Base-by-base conservation (phyloP, 2,329 filamentous ascomycete species). In the Claviceps spartinae region DNA sequence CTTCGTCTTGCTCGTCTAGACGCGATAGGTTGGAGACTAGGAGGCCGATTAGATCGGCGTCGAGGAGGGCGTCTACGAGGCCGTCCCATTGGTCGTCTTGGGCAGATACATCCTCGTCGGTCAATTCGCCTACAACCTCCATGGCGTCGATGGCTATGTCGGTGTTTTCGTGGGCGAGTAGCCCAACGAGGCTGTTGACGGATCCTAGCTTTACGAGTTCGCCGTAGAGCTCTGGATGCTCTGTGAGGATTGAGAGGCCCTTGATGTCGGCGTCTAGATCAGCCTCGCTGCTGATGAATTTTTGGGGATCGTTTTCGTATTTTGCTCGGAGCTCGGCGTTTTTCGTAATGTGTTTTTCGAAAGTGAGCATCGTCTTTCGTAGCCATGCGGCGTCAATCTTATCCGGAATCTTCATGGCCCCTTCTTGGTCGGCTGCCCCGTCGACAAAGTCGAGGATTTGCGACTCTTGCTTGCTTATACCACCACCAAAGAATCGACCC, bases 161-260 rank as follows among this genome's bases (percentile, higher is more conserved):
- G 0, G 90, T 91, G 65, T 98, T 98, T 61, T 98, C 93, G 65
- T 98, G 93, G 16, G 91, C 85, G 48, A 98, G 72, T 50, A 98
- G 69, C 2, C 83, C 80, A 1, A 95, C 88, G 49, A 98, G 68
- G 51, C 84, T 90, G 4, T 70, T 78, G 0, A 82, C 81, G 54
- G 82, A 86, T 20, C 86, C 86, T 49, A 89, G 73, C 58, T 81
- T 83, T 36, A 85, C 82, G 61, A 95, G 89, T 55, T 94, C 87
- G 13, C 72, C 72, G 66, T 93, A 96, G 20, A 95, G 75, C 55
- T 86, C 83, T 3, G 90, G 78, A 63, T 97, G 87, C 61, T 98
- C 89, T 5, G 86, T 82, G 1, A 98, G 72, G 57, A 96, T 85
- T 44, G 88, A 93, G 54, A 97, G 75, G 30, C 78, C 80, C 66